These are phyloP conservation scores for Musa troglodytarum DNA, from an alignment of 176 grass and related monocot genomes.

Conservation along the genomic window DNA sequence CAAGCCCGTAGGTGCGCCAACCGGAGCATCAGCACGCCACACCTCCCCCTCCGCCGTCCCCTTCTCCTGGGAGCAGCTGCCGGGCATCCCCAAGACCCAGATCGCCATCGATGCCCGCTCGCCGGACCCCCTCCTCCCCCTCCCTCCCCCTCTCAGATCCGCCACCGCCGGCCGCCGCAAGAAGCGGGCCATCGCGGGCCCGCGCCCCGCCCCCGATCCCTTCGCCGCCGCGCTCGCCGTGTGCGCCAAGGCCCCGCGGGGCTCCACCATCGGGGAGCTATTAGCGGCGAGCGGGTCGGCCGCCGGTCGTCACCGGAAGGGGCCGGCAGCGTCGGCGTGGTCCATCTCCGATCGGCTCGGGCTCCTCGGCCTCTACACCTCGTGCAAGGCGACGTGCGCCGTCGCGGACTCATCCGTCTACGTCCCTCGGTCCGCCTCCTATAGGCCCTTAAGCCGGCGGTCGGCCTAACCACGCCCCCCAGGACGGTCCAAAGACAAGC, in stretches of 20 bases:
- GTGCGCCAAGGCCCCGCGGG: slow-evolving; percentile 15
- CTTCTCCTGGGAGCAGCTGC: slow-evolving; percentile 43
- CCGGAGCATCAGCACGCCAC: slow-evolving; percentile 34
- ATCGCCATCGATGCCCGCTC: slow-evolving; percentile 27
- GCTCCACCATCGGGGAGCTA: background rate
- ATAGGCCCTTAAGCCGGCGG: background rate
- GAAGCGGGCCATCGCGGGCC: slow-evolving; percentile 3
- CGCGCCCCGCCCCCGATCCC: background rate
- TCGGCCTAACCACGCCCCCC: background rate
- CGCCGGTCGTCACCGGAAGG: background rate
- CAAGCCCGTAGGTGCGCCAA: slow-evolving; percentile 7
- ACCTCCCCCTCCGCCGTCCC: slow-evolving; percentile 32
- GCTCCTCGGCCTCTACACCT: background rate
- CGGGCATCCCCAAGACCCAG: slow-evolving; percentile 12
- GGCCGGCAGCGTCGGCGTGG: background rate
- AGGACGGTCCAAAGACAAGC: background rate
- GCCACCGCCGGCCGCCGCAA: background rate
- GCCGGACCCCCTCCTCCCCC: slow-evolving; percentile 27
- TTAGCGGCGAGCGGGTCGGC: background rate
- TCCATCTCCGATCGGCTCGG: background rate
- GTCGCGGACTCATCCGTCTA: background rate
- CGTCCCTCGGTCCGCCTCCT: background rate
- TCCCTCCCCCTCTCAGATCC: slow-evolving; percentile 34
- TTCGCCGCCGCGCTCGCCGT: slow-evolving; percentile 23
- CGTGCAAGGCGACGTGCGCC: slow-evolving; percentile 3